Base-by-base conservation (phyloP, 2,329 filamentous ascomycete genomes). In the Calonectria montana region DNA sequence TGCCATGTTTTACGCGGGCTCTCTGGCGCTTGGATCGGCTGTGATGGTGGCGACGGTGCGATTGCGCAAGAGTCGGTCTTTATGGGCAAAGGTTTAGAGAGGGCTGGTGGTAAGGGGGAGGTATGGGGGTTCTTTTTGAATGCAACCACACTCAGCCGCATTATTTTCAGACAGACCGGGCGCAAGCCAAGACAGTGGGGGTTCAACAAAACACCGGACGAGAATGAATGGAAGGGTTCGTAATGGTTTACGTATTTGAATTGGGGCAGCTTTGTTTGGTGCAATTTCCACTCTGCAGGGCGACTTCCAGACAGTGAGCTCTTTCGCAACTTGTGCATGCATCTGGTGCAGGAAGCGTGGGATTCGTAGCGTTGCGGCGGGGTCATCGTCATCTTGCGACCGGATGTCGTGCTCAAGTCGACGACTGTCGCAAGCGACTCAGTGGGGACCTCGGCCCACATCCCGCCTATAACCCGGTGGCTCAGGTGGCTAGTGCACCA, bases 1-100 rank as follows among this genome's bases (percentile, higher is more conserved):
- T 0, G 89, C 90, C 5, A 91, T 91, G 79, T 90, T 89, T 78
- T 91, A 90, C 77, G 88, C 89, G 8, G 89, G 89, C 1, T 86
- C 85, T 1, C 82, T 90, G 78, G 86, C 88, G 0, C 76, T 88
- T 21, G 84, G 78, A 1, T 85, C 88, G 1, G 84, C 86, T 8
- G 75, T 80, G 3, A 80, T 88, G 39, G 83, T 88, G 18, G 79
- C 80, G 35, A 69, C 82, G 41, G 84, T 87, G 57, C 83, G 88
- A 12, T 75, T 89, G 55, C 85, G 83, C 67, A 82, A 86, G 47
- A 85, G 83, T 71, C 80, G 75, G 57, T 82, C 77, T 23, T 71
- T 82, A 15, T 75, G 84, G 21, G 83, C 82, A 6, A 75, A 72
- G 65, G 67, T 72, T 23, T 78, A 70, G 71, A 27, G 64, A 65